Evolutionary conservation across 345 rosid genomes (phyloP), one percentile per base, ranked within the genome.

Genomic region (Xanthoceras sorbifolium): DNA sequence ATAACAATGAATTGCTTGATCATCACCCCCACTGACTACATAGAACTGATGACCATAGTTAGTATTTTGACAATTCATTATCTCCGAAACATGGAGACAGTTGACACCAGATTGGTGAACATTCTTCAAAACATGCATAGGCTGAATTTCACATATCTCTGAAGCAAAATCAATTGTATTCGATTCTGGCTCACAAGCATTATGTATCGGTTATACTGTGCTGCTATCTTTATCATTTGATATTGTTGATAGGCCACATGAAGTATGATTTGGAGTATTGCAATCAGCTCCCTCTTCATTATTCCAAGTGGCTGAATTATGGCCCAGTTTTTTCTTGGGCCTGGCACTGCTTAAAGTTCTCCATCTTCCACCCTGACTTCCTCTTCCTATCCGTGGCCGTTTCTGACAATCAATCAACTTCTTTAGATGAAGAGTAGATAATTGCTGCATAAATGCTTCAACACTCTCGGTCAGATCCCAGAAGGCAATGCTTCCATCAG

Each of bases 341-440:
- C 64, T 60, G 69, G 76, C 76, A 55, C 78, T 29, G 73, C 81
- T 79, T 67, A 87, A 79, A 4, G 87, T 81, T 83, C 89, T 85
- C 97, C 97, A 84, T 77, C 97, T 85, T 76, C 98, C 99, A 80
- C 98, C 97, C 79, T 91, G 98, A 82, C 97, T 96, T 85, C 98
- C 98, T 79, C 99, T 90, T 59, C 98, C 97, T 22, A 94, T 96
- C 67, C 90, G 88, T 31, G 99, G 98, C 64, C 97, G 87, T 85
- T 85, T 87, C 74, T 84, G 93, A 81, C 85, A 86, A 78, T 89
- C 91, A 70, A 82, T 84, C 75, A 87, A 83, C 48, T 86, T 89
- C 70, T 85, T 92, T 29, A 83, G 74, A 76, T 88, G 84, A 71
- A 90, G 78, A 76, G 81, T 70, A 2, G 92, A 89, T 55, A 88